Conservation (phyloP, 176 grass and related monocot genomes). For the Poa annua region DNA sequence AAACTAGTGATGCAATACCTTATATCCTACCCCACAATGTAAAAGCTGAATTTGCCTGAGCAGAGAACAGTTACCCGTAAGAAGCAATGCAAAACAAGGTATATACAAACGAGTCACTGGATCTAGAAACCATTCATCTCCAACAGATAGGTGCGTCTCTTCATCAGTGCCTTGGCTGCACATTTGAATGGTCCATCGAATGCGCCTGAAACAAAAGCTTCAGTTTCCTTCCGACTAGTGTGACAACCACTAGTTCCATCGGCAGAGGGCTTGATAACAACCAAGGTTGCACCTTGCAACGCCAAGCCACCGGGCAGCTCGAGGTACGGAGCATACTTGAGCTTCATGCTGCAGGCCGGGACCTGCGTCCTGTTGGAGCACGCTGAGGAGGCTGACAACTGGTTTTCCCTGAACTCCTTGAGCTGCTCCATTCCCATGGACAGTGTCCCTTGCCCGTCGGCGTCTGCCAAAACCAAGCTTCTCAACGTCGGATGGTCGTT, state of each 20-base stretch:
- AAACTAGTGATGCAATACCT: too few relatives aligned
- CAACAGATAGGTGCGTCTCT: conserved; percentile 77
- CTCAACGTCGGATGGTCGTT: conserved; percentile 68
- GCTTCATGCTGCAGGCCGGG: conserved; percentile 84
- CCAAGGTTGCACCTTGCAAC: conserved; percentile 78
- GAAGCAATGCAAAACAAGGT: too few relatives aligned
- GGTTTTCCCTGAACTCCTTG: conserved; percentile 77
- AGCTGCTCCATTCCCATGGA: conserved; percentile 79
- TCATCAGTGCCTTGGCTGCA: conserved; percentile 71
- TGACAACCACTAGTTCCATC: conserved; percentile 37
- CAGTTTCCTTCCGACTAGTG: conserved; percentile 59
- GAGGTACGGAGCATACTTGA: conserved; percentile 70
- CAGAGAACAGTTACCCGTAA: too few relatives aligned
- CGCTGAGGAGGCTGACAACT: conserved; percentile 58
- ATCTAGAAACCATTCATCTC: conserved; percentile 88
- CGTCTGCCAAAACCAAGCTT: conserved; percentile 76
- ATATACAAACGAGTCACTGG: too few relatives aligned
- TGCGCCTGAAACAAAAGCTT: conserved; percentile 62
- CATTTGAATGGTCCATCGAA: conserved; percentile 71
- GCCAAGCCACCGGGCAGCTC: conserved; percentile 66
- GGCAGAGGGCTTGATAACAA: conserved; percentile 61
- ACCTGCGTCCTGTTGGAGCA: conserved; percentile 82
- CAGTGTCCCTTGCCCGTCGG: conserved; percentile 64
- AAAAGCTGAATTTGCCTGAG: too few relatives aligned
- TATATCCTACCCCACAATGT: too few relatives aligned